Evolutionary conservation across 805 yeast species (phyloP), one percentile per base, ranked within the genome.

Genomic region (Candida insectorum): DNA sequence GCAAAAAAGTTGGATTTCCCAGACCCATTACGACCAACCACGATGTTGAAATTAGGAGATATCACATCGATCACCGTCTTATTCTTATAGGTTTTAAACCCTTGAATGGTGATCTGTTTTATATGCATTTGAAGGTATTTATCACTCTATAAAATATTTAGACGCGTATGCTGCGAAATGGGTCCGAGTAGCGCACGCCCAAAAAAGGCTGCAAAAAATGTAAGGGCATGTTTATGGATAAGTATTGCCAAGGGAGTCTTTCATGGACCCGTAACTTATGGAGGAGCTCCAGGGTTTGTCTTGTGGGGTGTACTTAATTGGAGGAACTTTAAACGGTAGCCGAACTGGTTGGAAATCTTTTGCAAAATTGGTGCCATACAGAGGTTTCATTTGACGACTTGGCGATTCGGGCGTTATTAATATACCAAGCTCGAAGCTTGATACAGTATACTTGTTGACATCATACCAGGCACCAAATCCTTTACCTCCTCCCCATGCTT

Each of bases 1-100:
- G 96, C 88, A 57, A 91, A 93, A 60, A 91, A 84, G 57, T 93
- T 91, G 25, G 96, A 85, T 56, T 93, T 91, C 6, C 98, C 98
- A 6, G 96, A 85, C n/a, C 97, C 97, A 59, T 89, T 89, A 31
- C 95, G 65, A 2, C 97, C 97, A 20, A 89, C 68, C 6, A 56
- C 87, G 14, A 91, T 94, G 60, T 91, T 91, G 51, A 81, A 83
- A 34, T 77, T 77, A 0, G 95, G 91, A 1, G 94, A 82, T 20
- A 93, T 65, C 11, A 76, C 68, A 26, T 84, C 93, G 9, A 89
- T 75, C 4, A 77, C 72, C 0, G 96, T 85, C 25, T 86, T 79
- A 49, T 85, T 82, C 59, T 84, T 83, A 56, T 88, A 91, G 42
- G 97, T 88, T 60, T 87, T 88, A 67, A 91, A 91, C 22, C 97